These are phyloP conservation scores for Lactifluus subvellereus DNA, from an alignment of 768 basidiomycete species.

Conservation along the genomic window DNA sequence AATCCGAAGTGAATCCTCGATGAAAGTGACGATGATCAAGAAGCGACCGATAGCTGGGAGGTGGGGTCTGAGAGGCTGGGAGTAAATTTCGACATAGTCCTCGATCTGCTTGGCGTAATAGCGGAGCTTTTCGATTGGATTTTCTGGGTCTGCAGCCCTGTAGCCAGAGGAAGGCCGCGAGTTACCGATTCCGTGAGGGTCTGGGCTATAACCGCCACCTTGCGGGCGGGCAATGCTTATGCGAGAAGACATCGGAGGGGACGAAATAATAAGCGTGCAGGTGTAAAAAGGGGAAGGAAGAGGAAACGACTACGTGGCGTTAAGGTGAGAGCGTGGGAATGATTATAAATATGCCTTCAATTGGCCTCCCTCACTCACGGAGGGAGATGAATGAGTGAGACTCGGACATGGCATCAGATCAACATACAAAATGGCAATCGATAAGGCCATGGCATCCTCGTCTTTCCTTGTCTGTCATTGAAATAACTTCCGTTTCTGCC, in stretches of 20 bases:
- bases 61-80: conserved; percentile 90
- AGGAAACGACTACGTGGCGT: conserved; percentile 3
- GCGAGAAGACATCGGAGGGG: conserved; percentile 63
- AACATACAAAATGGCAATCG: too few species aligned
- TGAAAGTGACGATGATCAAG: conserved; percentile 95
- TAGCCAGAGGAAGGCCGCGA: conserved; percentile 63
- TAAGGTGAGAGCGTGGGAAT: conserved; percentile 2
- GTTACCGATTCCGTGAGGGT: conserved; percentile 79
- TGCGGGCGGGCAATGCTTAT: conserved; percentile 75
- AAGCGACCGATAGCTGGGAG: conserved; percentile 94
- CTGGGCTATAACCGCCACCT: conserved; percentile 47
- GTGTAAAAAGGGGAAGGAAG: neutral
- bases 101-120: conserved; percentile 71
- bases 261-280: neutral
- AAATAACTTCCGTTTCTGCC: conserved; percentile 81
- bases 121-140: conserved; percentile 74
- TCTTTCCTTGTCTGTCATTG: conserved; percentile 63
- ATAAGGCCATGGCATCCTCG: conserved; percentile 63
- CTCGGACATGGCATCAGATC: too few species aligned
- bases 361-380: too few species aligned
- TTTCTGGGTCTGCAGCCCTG: conserved; percentile 74
- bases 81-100: conserved; percentile 87
- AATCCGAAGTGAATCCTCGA: conserved; percentile 94
- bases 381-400: too few species aligned
- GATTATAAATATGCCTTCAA: neutral